Conservation (phyloP, 768 basidiomycete species). For the Amanita thiersii region DNA sequence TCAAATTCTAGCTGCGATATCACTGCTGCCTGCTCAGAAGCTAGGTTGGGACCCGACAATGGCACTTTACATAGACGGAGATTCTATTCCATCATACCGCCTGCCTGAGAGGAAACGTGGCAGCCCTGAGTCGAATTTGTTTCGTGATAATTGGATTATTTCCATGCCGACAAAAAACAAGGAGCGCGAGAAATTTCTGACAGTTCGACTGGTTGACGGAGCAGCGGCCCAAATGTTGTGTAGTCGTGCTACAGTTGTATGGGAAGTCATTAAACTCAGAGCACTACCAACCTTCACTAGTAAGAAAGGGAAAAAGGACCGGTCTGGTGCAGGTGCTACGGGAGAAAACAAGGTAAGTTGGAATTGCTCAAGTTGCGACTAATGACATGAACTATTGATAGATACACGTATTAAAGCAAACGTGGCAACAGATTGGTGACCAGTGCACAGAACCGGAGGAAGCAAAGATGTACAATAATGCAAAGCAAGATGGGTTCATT, state of each 20-base stretch:
- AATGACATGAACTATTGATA: not conserved
- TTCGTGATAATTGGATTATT: too few relatives aligned
- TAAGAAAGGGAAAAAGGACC: too few relatives aligned
- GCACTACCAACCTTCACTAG: too few relatives aligned
- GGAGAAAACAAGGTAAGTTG: not conserved
- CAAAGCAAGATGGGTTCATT: too few relatives aligned
- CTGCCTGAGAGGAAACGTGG: too few relatives aligned
- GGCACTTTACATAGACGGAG: slow-evolving; percentile 5
- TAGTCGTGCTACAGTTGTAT: slow-evolving; percentile 1
- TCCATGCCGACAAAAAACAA: too few relatives aligned
- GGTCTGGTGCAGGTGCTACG: not conserved
- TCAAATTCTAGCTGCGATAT: slow-evolving; percentile 2
- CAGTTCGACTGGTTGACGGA: too few relatives aligned
- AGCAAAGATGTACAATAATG: not conserved
- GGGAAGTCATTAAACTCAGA: slow-evolving; percentile 1
- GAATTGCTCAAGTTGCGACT: not conserved
- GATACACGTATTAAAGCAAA: slow-evolving; percentile 1
- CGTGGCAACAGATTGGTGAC: not conserved
- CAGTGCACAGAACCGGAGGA: too few relatives aligned
- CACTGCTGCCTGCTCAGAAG: not conserved
- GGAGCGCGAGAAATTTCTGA: too few relatives aligned
- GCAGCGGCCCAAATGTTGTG: not conserved
- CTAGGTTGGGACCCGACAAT: slow-evolving; percentile 10
- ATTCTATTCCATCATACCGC: too few relatives aligned
- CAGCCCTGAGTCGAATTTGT: too few relatives aligned